Percentiles rank a stretch among this genome's conserved stretches.
Conservation (phyloP, 768 basidiomycete species). For the Pisolithus microcarpus region DNA sequence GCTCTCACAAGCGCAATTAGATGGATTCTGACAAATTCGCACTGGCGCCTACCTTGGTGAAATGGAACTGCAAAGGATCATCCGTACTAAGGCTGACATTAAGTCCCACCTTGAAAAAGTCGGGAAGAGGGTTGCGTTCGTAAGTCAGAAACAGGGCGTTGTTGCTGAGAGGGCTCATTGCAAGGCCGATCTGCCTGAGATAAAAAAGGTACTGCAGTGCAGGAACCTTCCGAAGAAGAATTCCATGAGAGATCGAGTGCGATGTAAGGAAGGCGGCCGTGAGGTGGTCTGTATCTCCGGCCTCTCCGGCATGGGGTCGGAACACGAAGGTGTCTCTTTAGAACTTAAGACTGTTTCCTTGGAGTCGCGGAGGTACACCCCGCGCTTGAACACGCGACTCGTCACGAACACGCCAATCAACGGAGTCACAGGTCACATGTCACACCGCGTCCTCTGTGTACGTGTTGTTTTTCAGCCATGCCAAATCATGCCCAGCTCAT, state of each 20-base stretch:
- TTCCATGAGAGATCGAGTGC: constrained; percentile 99
- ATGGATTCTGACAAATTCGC: neutral
- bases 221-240: constrained; percentile 93
- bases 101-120: constrained; percentile 93
- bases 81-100: constrained; percentile 97
- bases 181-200: constrained; percentile 94
- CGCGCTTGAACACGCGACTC: constrained; percentile 40
- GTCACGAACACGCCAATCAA: constrained; percentile 28
- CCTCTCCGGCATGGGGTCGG: constrained; percentile 95
- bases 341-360: constrained; percentile 1
- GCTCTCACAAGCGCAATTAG: constrained; percentile 51
- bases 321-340: constrained; percentile 87
- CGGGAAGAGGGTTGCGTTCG: constrained; percentile 93
- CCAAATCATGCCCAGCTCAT: too few species aligned
- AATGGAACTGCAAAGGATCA: constrained; percentile 95
- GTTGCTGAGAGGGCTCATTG: constrained; percentile 98
- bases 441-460: too few species aligned
- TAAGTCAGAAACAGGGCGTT: constrained; percentile 96
- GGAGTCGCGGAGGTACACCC: constrained; percentile 34
- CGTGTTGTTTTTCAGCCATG: too few species aligned
- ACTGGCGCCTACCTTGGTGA: constrained; percentile 69
- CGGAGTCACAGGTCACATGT: constrained; percentile 22
- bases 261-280: constrained; percentile 94
- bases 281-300: constrained; percentile 96
- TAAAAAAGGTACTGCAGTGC: constrained; percentile 97